A percentile compares a stretch with the other conserved stretches of the same genome.
Evolutionary conservation across 2,329 filamentous ascomycete genomes (phyloP).

Genomic region (Acephala macrosclerotiorum): DNA sequence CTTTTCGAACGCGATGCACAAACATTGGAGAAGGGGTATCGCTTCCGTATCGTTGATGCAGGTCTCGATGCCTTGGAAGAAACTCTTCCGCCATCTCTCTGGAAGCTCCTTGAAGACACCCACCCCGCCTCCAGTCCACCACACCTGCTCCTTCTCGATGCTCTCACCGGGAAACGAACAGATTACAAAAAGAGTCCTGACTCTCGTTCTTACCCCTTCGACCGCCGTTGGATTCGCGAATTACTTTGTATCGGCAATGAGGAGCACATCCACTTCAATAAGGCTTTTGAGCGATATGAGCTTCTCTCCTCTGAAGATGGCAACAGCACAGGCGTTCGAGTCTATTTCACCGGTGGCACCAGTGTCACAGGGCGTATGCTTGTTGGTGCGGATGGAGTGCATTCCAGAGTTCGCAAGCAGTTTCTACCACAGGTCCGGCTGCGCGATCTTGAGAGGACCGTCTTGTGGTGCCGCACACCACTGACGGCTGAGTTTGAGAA

Average conservation of each 20-base stretch:
- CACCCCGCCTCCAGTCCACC: too few species aligned
- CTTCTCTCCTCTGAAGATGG: slow-evolving; percentile 12
- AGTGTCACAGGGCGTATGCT: slow-evolving; percentile 44
- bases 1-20: slow-evolving; percentile 64
- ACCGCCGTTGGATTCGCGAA: slow-evolving; percentile 36
- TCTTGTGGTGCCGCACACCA: slow-evolving; percentile 50
- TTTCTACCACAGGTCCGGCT: slow-evolving; percentile 45
- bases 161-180: neutral
- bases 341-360: slow-evolving; percentile 46
- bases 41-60: slow-evolving; percentile 43
- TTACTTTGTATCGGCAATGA: slow-evolving; percentile 44
- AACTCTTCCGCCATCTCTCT: neutral
- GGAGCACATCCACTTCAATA: slow-evolving; percentile 43
- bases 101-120: neutral
- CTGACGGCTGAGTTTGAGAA: slow-evolving; percentile 39
- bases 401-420: slow-evolving; percentile 47
- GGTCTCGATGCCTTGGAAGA: slow-evolving; percentile 34
- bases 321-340: slow-evolving; percentile 30
- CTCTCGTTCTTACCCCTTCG: neutral
- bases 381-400: slow-evolving; percentile 50
- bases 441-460: slow-evolving; percentile 48
- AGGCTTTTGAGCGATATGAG: slow-evolving; percentile 38
- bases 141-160: neutral
- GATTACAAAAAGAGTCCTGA: neutral
- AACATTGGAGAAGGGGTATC: slow-evolving; percentile 52